A percentile compares a stretch with the other conserved stretches of the same genome.
These are phyloP conservation scores for Geoglossum glabrum DNA, from an alignment of 495 filamentous ascomycete species.

Conservation along the genomic window DNA sequence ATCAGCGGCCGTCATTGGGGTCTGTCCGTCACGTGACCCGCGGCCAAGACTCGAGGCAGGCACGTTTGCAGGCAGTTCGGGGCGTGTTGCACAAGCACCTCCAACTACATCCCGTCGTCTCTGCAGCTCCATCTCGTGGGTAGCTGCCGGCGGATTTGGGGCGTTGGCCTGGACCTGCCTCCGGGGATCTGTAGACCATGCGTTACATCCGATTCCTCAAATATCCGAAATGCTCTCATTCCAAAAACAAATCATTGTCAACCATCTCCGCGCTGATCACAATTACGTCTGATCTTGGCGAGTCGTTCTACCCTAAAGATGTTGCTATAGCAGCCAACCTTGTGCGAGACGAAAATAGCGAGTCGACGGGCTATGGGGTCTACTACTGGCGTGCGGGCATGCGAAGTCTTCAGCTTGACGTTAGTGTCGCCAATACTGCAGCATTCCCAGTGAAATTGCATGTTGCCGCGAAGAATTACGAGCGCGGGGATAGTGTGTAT, in stretches of 20 bases:
- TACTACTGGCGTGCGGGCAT: constrained; percentile 33
- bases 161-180: not conserved
- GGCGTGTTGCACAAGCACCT: too few relatives aligned
- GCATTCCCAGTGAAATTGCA: not conserved
- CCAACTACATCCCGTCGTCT: not conserved
- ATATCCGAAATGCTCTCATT: constrained; percentile 7
- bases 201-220: constrained; percentile 19
- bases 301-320: constrained; percentile 55
- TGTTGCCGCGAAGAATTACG: constrained; percentile 4
- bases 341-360: constrained; percentile 16
- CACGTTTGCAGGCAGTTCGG: too few relatives aligned
- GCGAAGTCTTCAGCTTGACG: constrained; percentile 26
- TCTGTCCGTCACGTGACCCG: not conserved
- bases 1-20: not conserved
- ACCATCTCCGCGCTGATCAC: constrained; percentile 37
- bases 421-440: not conserved
- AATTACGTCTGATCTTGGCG: constrained; percentile 80
- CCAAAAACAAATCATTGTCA: not conserved
- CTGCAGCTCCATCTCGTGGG: not conserved
- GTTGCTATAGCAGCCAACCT: constrained; percentile 23
- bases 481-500: constrained; percentile 7
- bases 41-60: not conserved
- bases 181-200: constrained; percentile 6
- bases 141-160: not conserved
- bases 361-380: constrained; percentile 24